These are phyloP conservation scores for Acacia melanoxylon DNA, from an alignment of 306 rosid species.

Conservation along the genomic window DNA sequence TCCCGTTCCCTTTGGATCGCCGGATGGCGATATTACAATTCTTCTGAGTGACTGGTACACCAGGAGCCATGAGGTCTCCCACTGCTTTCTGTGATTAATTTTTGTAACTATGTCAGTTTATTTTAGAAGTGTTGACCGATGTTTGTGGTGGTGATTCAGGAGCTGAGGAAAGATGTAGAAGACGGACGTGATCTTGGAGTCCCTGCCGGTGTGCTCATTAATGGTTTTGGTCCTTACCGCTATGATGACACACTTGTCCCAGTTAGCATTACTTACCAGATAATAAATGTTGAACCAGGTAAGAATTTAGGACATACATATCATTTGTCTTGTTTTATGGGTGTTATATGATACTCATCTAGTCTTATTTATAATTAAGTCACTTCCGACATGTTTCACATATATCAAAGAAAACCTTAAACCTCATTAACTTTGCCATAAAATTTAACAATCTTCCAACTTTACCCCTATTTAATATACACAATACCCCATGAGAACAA, in stretches of 20 bases:
- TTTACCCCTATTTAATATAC: no score
- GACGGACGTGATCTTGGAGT: slow-evolving; percentile 65
- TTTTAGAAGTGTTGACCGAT: slow-evolving; percentile 34
- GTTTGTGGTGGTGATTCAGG: slow-evolving; percentile 49
- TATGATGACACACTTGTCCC: slow-evolving; percentile 62
- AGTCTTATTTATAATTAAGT: no score
- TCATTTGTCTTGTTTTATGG: background rate
- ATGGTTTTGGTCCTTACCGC: slow-evolving; percentile 80
- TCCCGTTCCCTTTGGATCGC: no score
- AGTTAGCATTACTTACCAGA: slow-evolving; percentile 61
- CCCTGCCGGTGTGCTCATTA: slow-evolving; percentile 82
- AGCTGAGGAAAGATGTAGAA: slow-evolving; percentile 68
- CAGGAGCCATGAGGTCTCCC: slow-evolving; percentile 72
- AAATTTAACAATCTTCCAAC: no score
- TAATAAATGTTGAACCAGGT: slow-evolving; percentile 86
- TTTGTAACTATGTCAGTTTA: slow-evolving; percentile 11
- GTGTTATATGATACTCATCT: background rate
- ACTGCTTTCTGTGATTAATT: background rate
- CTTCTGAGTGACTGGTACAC: slow-evolving; percentile 86
- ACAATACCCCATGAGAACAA: no score
- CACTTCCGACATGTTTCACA: no score
- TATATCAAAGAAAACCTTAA: no score
- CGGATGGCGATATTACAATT: slow-evolving; percentile 87
- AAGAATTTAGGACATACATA: slow-evolving; percentile 26
- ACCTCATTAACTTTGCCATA: no score